A percentile compares a stretch with the other conserved stretches of the same genome.
These are phyloP conservation scores for Tetrastigma voinierianum DNA, from an alignment of 164 flowering plant species.

Conservation along the genomic window DNA sequence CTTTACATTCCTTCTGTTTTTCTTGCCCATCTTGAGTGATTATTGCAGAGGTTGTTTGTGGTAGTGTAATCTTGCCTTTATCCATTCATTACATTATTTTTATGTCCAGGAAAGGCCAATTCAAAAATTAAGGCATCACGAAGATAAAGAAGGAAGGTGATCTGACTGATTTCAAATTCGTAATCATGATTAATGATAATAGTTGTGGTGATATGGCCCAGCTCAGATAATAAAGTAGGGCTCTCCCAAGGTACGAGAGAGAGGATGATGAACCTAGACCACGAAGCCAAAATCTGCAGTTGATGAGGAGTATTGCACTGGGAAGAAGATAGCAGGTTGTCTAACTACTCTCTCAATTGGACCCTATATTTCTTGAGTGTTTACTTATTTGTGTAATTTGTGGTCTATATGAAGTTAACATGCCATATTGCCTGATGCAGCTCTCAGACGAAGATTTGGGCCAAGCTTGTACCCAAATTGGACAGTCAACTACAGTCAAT, in stretches of 20 bases:
- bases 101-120: conserved; percentile 27
- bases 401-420: neutral
- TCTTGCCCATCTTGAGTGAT: no score
- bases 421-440: conserved; percentile 23
- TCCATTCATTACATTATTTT: no score
- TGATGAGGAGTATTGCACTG: conserved; percentile 26
- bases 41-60: no score
- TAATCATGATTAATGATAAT: conserved; percentile 24
- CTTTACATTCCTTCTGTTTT: no score
- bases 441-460: conserved; percentile 19
- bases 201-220: conserved; percentile 22
- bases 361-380: neutral
- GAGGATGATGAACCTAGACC: conserved; percentile 48
- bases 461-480: conserved; percentile 20
- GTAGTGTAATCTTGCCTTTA: no score
- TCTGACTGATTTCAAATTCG: conserved; percentile 26
- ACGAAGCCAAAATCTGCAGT: conserved; percentile 63
- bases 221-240: conserved; percentile 13
- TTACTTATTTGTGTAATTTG: neutral
- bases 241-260: conserved; percentile 13
- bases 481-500: conserved; percentile 22
- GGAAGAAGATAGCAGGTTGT: conserved; percentile 38
- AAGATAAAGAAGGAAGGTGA: conserved; percentile 34
- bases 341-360: neutral
- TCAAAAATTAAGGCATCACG: conserved; percentile 28